Evolutionary conservation across 768 basidiomycete species (phyloP).

Genomic region (Chiua virens): DNA sequence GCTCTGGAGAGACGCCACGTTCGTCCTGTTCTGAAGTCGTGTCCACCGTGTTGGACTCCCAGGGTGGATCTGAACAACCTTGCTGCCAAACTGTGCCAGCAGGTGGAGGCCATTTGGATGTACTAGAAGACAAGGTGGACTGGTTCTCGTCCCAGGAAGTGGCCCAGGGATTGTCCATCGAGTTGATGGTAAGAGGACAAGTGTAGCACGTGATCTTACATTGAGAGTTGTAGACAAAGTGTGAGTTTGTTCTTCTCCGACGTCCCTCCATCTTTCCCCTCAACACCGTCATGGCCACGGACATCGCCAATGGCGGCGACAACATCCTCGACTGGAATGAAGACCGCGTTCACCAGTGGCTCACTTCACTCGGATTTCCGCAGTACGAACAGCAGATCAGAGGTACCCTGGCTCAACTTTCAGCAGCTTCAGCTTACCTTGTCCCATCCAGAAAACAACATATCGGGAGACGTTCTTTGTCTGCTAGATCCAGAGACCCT

Average conservation of each 20-base stretch:
- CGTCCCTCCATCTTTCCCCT: neutral
- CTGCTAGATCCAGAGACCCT: slow-evolving; percentile 82
- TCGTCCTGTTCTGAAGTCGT: no score
- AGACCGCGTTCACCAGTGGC: slow-evolving; percentile 76
- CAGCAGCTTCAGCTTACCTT: slow-evolving; percentile 4
- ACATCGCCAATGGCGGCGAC: slow-evolving; percentile 27
- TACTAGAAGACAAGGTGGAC: no score
- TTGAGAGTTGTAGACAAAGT: no score
- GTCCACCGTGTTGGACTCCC: neutral
- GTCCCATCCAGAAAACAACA: slow-evolving; percentile 70
- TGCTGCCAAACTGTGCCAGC: slow-evolving; percentile 43
- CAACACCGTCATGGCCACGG: slow-evolving; percentile 24
- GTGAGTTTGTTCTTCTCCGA: slow-evolving; percentile 7
- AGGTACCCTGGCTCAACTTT: slow-evolving; percentile 43
- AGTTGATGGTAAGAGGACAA: neutral
- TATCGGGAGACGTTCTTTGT: slow-evolving; percentile 88
- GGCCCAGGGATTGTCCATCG: slow-evolving; percentile 78
- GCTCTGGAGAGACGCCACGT: neutral
- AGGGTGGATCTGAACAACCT: neutral
- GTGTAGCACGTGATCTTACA: slow-evolving; percentile 17
- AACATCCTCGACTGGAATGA: slow-evolving; percentile 69
- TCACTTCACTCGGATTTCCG: slow-evolving; percentile 73
- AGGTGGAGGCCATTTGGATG: slow-evolving; percentile 5
- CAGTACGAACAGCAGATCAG: slow-evolving; percentile 83
- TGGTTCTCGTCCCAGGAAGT: slow-evolving; percentile 30